Evolutionary conservation across 192 early-diverging fungal genomes (phyloP), one percentile per base, ranked within the genome.

Genomic region (Coemansia sp.): DNA sequence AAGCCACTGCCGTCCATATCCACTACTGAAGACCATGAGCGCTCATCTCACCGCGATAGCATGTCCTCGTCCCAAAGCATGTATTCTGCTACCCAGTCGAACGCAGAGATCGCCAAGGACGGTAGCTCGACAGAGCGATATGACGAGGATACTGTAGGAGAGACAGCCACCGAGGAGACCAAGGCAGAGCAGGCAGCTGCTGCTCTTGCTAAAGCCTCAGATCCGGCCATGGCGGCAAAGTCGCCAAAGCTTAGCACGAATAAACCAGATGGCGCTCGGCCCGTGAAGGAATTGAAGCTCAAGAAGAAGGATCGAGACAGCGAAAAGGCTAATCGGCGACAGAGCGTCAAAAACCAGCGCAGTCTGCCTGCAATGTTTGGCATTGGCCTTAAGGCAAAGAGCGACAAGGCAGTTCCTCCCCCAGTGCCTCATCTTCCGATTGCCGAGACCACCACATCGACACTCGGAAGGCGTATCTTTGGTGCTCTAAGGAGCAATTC

Each of bases 331-430:
- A 69, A 22, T 40, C 69, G 78, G 63, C 69, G 78, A 36, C 78
- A 81, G 70, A 81, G 78, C 52, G 69, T 81, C 70, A 81, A 81
- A 35, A 81, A 62, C 49, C 78, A 81, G 57, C 78, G 78, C 34
- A 81, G 78, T 46, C 66, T 81, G 11, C 78, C 78, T 9, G 78
- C 78, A 9, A 81, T 81, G 73, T 75, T 81, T 73, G 71, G 71
- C 22, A 70, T 79, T 50, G 78, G 78, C 13, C 48, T 63, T 17
- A 74, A 74, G 53, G n/a, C 70, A 4, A 72, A 67, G 57, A 32
- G 22, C 42, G 78, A 81, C 59, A 72, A 70, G 61, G 42, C 52
- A 2, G 52, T 62, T 7, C 78, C 66, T 11, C 78, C 78, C 14
- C 78, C 78, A 1, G 78, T 81, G 11, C 78, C 78, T 10, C 69